These are phyloP conservation scores for Malbranchea zuffiana DNA, from an alignment of 2,329 filamentous ascomycete genomes.

Conservation along the genomic window DNA sequence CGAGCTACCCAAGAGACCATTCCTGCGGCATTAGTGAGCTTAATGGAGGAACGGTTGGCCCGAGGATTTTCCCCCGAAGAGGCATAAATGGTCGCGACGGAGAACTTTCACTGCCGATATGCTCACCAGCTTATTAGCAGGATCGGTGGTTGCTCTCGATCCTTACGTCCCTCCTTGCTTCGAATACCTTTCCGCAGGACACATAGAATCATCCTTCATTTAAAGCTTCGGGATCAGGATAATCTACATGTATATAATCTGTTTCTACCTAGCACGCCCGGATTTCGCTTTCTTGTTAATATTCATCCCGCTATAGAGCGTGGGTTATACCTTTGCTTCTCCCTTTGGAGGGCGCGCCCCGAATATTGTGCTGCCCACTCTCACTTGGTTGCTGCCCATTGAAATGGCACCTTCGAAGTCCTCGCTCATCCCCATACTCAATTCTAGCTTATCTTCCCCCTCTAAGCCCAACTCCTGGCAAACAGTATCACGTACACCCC, in stretches of 20 bases:
- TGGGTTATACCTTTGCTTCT: constrained; percentile 55
- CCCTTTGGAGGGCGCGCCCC: constrained; percentile 68
- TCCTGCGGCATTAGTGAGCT: constrained; percentile 64
- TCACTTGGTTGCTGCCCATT: constrained; percentile 77
- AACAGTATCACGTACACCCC: constrained; percentile 60
- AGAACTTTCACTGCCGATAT: too few species aligned
- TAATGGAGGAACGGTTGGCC: constrained; percentile 76
- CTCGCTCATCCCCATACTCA: constrained; percentile 98
- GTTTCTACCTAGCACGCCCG: too few species aligned
- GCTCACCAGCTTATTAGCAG: too few species aligned
- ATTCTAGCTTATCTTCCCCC: constrained; percentile 49
- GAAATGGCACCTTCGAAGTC: constrained; percentile 84
- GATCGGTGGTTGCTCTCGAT: too few species aligned
- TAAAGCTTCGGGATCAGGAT: constrained; percentile 3
- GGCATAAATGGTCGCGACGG: too few species aligned
- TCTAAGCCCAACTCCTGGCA: constrained; percentile 48
- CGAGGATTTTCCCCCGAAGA: constrained; percentile 30
- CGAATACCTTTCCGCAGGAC: too few species aligned
- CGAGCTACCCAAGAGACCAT: constrained; percentile 87
- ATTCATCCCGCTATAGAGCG: constrained; percentile 5
- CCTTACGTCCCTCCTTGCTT: too few species aligned
- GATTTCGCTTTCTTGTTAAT: not conserved
- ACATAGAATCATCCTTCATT: too few species aligned
- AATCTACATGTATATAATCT: constrained; percentile 11
- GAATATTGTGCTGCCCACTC: constrained; percentile 90